Conservation (phyloP, 2,329 filamentous ascomycete genomes). For the Ramularia endophylla region DNA sequence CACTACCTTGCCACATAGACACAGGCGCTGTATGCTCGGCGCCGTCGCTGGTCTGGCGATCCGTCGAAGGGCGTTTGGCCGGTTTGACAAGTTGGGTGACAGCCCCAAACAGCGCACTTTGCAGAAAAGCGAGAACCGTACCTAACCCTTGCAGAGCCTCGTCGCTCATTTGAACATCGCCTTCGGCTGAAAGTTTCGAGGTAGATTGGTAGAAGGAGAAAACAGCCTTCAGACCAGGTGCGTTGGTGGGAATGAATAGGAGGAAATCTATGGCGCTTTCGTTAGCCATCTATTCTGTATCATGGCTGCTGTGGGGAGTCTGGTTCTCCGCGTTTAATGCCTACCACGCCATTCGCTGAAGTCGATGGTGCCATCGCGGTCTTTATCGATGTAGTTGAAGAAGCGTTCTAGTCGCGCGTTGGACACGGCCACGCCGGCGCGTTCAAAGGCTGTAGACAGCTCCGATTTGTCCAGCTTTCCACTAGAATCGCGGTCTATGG, state of each 20-base stretch:
- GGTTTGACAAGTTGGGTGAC: conserved; percentile 49
- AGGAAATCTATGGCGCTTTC: conserved; percentile 64
- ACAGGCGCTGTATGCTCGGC: conserved; percentile 16
- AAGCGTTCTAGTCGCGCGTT: conserved; percentile 73
- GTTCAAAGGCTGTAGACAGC: conserved; percentile 69
- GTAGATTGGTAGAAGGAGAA: conserved; percentile 88
- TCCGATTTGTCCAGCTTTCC: conserved; percentile 84
- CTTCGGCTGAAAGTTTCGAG: conserved; percentile 84
- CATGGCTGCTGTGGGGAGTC: too few relatives aligned
- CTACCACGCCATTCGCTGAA: conserved; percentile 93
- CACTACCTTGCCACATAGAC: conserved; percentile 19
- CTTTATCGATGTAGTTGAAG: conserved; percentile 82
- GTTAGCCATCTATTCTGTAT: conserved; percentile 4
- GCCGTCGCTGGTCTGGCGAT: conserved; percentile 1
- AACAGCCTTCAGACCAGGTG: conserved; percentile 70
- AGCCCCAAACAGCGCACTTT: conserved; percentile 68
- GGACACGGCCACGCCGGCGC: conserved; percentile 72
- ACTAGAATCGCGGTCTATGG: conserved; percentile 79
- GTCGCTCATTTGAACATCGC: conserved; percentile 87
- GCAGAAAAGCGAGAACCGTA: conserved; percentile 65
- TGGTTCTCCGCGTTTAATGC: conserved; percentile 3
- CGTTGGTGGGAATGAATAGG: conserved; percentile 71
- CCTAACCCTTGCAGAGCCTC: conserved; percentile 90
- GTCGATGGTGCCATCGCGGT: conserved; percentile 78
- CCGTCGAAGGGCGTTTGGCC: conserved; percentile 15